These are phyloP conservation scores for Alternaria arborescens DNA, from an alignment of 2,329 filamentous ascomycete genomes.

Conservation along the genomic window DNA sequence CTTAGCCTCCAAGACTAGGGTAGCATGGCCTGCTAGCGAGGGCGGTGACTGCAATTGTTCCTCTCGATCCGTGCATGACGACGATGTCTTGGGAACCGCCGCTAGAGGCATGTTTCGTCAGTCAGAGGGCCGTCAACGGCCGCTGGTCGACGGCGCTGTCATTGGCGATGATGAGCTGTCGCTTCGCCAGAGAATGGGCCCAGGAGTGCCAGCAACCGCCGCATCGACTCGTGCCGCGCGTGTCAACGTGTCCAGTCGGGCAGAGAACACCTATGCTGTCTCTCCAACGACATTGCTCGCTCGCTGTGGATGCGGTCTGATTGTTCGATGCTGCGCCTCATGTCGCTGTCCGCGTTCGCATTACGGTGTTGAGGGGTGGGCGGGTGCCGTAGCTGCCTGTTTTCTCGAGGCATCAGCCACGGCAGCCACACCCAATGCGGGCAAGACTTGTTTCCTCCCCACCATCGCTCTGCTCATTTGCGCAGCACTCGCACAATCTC, in stretches of 20 bases:
- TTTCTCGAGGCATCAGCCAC: constrained; percentile 25
- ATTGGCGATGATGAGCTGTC: constrained; percentile 26
- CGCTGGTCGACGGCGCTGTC: constrained; percentile 21
- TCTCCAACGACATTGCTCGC: constrained; percentile 23
- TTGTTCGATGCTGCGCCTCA: constrained; percentile 32
- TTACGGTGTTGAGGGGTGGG: constrained; percentile 15
- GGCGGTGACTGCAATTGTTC: constrained; percentile 38
- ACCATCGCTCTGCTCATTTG: constrained; percentile 21
- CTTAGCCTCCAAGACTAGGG: constrained; percentile 15
- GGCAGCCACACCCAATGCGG: constrained; percentile 26
- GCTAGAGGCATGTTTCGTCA: constrained; percentile 29
- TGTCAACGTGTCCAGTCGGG: constrained; percentile 26
- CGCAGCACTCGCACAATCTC: constrained; percentile 32
- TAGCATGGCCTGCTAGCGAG: constrained; percentile 29
- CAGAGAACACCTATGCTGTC: constrained; percentile 7
- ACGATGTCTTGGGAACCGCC: constrained; percentile 25
- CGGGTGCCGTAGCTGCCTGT: constrained; percentile 29
- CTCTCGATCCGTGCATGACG: constrained; percentile 39
- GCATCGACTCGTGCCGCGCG: constrained; percentile 28
- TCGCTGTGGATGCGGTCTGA: constrained; percentile 10
- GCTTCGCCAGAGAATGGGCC: constrained; percentile 9
- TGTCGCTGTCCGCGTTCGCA: constrained; percentile 28
- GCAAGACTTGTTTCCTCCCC: constrained; percentile 18
- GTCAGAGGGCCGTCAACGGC: constrained; percentile 35
- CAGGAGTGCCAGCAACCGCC: constrained; percentile 39